A percentile compares a stretch with the other conserved stretches of the same genome.
These are phyloP conservation scores for Beauveria caledonica DNA, from an alignment of 2,329 filamentous ascomycete genomes.

Conservation along the genomic window DNA sequence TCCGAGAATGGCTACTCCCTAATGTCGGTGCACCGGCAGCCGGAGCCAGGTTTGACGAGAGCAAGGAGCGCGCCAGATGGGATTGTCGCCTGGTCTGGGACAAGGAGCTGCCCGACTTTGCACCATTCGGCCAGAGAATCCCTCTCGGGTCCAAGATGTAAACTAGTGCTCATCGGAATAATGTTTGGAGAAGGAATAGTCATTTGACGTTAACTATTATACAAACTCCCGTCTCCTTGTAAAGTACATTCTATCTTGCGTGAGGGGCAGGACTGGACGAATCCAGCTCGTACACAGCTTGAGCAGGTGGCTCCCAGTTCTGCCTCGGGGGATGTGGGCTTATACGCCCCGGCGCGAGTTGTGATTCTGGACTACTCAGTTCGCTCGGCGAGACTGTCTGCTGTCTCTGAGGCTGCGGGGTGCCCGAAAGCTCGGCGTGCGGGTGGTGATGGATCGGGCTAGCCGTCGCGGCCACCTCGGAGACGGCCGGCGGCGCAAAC, in stretches of 20 bases:
- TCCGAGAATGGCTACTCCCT: constrained; percentile 11
- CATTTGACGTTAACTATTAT: background rate
- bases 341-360: background rate
- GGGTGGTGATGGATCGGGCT: background rate
- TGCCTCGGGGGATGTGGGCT: background rate
- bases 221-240: background rate
- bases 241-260: background rate
- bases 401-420: background rate
- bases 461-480: background rate
- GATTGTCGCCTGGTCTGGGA: constrained; percentile 12
- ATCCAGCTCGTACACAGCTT: constrained; percentile 7
- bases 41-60: background rate
- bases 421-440: background rate
- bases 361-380: background rate
- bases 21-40: background rate
- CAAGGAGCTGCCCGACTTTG: constrained; percentile 8
- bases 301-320: background rate
- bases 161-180: background rate
- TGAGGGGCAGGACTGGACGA: background rate
- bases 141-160: constrained; percentile 8
- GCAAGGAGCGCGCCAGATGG: constrained; percentile 10
- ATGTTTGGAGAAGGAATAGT: background rate
- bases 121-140: constrained; percentile 3
- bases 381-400: constrained; percentile 3
- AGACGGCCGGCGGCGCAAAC: background rate